phyloP scores from a whole-genome alignment of 495 filamentous ascomycete species.

The Acidomyces sp. region DNA sequence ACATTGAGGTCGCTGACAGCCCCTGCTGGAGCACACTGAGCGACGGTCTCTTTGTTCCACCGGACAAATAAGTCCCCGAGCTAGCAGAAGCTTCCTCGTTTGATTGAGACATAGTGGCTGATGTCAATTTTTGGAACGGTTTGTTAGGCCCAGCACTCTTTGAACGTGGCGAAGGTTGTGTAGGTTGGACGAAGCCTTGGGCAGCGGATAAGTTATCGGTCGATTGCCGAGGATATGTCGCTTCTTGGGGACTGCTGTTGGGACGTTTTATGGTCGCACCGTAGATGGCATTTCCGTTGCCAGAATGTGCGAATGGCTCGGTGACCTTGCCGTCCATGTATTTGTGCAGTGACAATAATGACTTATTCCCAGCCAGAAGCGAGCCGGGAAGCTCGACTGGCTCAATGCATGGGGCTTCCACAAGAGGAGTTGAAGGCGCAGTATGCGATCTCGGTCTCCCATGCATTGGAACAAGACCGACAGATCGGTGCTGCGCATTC shows the following conservation, averaged over 20 bases:
- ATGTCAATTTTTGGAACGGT: background rate
- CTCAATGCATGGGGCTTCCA: slow-evolving; percentile 8
- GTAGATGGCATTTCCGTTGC: background rate
- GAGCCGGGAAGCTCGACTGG: slow-evolving; percentile 28
- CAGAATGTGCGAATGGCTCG: no score
- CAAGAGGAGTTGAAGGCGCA: slow-evolving; percentile 22
- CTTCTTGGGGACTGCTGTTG: slow-evolving; percentile 10
- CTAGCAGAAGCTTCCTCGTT: no score
- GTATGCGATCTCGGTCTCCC: slow-evolving; percentile 26
- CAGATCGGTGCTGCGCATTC: slow-evolving; percentile 10
- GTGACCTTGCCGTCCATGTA: no score
- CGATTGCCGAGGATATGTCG: background rate
- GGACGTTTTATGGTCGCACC: slow-evolving; percentile 4
- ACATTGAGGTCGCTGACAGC: background rate
- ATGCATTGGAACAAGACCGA: slow-evolving; percentile 23
- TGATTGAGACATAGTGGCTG: background rate
- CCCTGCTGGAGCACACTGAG: slow-evolving; percentile 1
- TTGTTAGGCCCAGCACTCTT: background rate
- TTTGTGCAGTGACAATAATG: slow-evolving; percentile 17
- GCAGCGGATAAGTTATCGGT: background rate
- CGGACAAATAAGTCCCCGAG: no score
- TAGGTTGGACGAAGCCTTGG: background rate
- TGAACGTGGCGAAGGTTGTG: background rate
- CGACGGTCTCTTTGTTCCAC: slow-evolving; percentile 2
- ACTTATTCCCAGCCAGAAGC: slow-evolving; percentile 12